Conservation (phyloP, 2,329 filamentous ascomycete genomes). For the Taxawa tesnikishii region DNA sequence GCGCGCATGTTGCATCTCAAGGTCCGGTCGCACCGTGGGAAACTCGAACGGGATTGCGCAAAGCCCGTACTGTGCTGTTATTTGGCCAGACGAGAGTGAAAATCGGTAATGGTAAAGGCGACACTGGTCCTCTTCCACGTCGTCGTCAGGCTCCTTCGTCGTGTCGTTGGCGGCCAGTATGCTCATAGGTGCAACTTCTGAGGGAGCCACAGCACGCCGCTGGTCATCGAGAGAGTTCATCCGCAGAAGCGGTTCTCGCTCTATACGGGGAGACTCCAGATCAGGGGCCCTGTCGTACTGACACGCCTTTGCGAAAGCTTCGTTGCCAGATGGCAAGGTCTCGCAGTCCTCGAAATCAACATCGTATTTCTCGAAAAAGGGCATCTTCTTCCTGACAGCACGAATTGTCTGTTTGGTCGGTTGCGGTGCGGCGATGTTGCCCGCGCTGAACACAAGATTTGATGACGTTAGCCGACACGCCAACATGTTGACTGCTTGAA, state of each 20-base stretch:
- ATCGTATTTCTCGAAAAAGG: slow-evolving; percentile 35
- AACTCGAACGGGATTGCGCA: slow-evolving; percentile 57
- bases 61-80: slow-evolving; percentile 52
- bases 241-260: slow-evolving; percentile 3
- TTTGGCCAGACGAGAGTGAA: slow-evolving; percentile 29
- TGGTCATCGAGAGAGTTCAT: not conserved
- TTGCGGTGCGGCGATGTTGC: slow-evolving; percentile 46
- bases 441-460: slow-evolving; percentile 51
- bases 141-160: slow-evolving; percentile 4
- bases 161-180: no score
- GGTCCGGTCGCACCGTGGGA: slow-evolving; percentile 43
- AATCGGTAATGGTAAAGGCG: slow-evolving; percentile 60
- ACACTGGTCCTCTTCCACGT: slow-evolving; percentile 50
- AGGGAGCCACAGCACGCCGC: not conserved
- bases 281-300: slow-evolving; percentile 16
- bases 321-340: slow-evolving; percentile 9
- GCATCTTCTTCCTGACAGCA: slow-evolving; percentile 22
- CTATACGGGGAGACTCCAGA: slow-evolving; percentile 8
- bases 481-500: slow-evolving; percentile 46
- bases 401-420: slow-evolving; percentile 15
- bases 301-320: no score
- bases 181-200: no score
- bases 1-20: slow-evolving; percentile 43
- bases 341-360: slow-evolving; percentile 13
- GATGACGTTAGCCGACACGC: slow-evolving; percentile 56